Evolutionary conservation across 257 asterid genomes (phyloP), one percentile per base, ranked within the genome.

Genomic region (Eucommia ulmoides): DNA sequence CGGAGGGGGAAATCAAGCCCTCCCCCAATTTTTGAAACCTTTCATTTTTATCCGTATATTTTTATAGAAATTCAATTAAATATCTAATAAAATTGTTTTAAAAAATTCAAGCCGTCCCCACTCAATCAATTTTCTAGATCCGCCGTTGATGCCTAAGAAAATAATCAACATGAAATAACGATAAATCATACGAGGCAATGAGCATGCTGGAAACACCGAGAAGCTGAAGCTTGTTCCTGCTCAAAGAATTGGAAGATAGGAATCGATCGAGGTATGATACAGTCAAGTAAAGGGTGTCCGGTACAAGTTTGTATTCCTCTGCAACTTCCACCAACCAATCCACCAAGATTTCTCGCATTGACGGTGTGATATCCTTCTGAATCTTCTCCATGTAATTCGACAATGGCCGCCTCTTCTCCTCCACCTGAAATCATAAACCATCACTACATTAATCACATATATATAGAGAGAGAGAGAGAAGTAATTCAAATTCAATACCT

Each of bases 281-380:
- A 10, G 96, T 51, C 24, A 80, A 93, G 57, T 77, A 73, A 25
- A 82, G 56, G 4, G 97, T 82, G 60, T 89, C 97, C 0, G 97
- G 70, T 38, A 76, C 74, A 38, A 84, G 84, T 50, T 74, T 79
- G 72, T 76, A 82, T 49, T 85, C 97, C 24, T 84, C 89, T 11
- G 83, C 74, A 54, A 88, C 97, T 67, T 88, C 97, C 33, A 80
- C 83, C 69, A 88, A 65, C 97, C 97, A 84, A 71, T 84, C 94
- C 47, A 88, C 76, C 46, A 88, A 73, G 61, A 80, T 62, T 46
- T 67, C 73, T 54, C 97, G 71, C 97, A 88, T 88, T 6, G 45
- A n/a, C 2, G 83, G 79, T 22, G 44, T 76, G 19, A 88, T 50
- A 53, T 80, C 94, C 17, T 22, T 69, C 58, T 89, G 97, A 66